Conservation (phyloP, 805 yeast species). For the Cephaloascus albidus region DNA sequence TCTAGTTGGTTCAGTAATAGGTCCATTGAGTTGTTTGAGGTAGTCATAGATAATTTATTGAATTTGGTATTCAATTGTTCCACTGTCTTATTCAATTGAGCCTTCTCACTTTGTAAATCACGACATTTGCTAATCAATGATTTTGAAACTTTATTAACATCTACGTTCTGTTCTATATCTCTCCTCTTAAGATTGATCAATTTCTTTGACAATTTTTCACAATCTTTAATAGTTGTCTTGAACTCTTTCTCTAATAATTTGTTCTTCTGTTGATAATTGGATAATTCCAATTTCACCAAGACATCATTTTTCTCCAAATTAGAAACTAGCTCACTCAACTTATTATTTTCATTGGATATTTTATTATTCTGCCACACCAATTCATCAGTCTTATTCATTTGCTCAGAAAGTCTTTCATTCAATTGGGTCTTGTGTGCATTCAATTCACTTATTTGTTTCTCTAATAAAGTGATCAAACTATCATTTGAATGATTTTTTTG, state of each 20-base stretch:
- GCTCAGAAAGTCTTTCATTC: constrained; percentile 10
- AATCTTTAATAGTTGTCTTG: constrained; percentile 16
- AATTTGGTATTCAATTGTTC: constrained; percentile 16
- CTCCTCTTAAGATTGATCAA: constrained; percentile 8
- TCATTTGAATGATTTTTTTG: constrained; percentile 7
- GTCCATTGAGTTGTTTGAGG: constrained; percentile 9
- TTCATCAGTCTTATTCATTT: constrained; percentile 11
- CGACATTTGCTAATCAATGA: constrained; percentile 11
- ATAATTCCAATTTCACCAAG: constrained; percentile 18
- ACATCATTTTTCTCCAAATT: constrained; percentile 20
- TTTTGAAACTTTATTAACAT: constrained; percentile 1
- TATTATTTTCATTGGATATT: constrained; percentile 13
- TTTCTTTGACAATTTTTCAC: constrained; percentile 19
- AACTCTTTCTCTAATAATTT: constrained; percentile 20
- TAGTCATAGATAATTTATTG: constrained; percentile 12
- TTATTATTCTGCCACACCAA: constrained; percentile 11
- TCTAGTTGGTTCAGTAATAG: constrained; percentile 30
- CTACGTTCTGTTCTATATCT: constrained; percentile 4
- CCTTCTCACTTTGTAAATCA: constrained; percentile 12
- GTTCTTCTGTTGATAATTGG: constrained; percentile 16
- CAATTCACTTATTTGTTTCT: constrained; percentile 23
- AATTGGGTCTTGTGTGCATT: constrained; percentile 16
- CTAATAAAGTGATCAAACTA: constrained; percentile 15
- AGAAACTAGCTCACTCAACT: constrained; percentile 14
- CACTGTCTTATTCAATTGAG: constrained; percentile 15